phyloP scores from a whole-genome alignment of 306 rosid genomes.

The Spatholobus suberectus region DNA sequence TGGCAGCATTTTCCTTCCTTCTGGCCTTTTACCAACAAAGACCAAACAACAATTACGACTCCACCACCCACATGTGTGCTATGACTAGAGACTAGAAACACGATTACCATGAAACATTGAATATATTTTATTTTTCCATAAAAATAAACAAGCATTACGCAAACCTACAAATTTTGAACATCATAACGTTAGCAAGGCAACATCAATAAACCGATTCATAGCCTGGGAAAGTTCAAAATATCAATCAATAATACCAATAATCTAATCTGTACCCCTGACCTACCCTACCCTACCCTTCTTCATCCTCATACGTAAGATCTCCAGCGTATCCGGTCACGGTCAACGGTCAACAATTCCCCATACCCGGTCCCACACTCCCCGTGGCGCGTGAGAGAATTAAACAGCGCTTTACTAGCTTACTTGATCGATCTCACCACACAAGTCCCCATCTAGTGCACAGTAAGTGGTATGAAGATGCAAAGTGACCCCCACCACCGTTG shows the following conservation, averaged over 20 bases:
- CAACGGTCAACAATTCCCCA: conserved; percentile 56
- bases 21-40: too few species aligned
- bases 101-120: not conserved
- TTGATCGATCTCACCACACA: conserved; percentile 47
- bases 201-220: not conserved
- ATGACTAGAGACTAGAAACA: not conserved
- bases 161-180: not conserved
- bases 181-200: not conserved
- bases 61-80: too few species aligned
- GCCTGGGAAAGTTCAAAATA: not conserved
- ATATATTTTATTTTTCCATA: not conserved
- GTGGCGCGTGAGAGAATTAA: conserved; percentile 53
- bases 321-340: conserved; percentile 53
- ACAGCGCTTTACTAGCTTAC: not conserved
- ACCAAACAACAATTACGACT: too few species aligned
- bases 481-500: not conserved
- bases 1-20: too few species aligned
- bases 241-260: not conserved
- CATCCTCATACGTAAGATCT: conserved; percentile 31
- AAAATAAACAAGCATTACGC: not conserved
- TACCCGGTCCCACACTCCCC: conserved; percentile 6
- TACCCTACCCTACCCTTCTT: not conserved
- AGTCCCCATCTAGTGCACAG: conserved; percentile 37
- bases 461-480: conserved; percentile 1
- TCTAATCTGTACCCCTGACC: not conserved